Conservation (phyloP, 2,329 filamentous ascomycete species). For the Microdochium trichocladiopsis region DNA sequence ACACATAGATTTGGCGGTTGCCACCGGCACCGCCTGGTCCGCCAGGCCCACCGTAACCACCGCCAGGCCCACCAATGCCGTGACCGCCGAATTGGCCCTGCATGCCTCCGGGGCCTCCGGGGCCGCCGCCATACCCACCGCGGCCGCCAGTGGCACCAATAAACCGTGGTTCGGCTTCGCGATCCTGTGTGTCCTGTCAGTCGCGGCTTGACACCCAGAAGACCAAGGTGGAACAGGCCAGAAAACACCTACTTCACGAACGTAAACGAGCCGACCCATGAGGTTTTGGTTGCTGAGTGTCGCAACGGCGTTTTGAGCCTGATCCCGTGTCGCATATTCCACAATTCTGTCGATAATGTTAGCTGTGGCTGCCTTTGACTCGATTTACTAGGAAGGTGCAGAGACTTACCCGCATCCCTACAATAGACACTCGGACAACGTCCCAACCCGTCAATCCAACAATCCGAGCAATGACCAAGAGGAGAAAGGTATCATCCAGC, state of each 20-base stretch:
- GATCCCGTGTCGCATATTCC: slow-evolving; percentile 99
- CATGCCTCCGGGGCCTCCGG: slow-evolving; percentile 28
- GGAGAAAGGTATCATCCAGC: slow-evolving; percentile 56
- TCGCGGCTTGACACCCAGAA: slow-evolving; percentile 2
- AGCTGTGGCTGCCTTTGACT: slow-evolving; percentile 13
- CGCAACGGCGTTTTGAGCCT: slow-evolving; percentile 95
- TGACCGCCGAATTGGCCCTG: slow-evolving; percentile 47
- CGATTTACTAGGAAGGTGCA: neutral
- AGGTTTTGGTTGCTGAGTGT: slow-evolving; percentile 98
- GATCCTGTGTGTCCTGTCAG: slow-evolving; percentile 55
- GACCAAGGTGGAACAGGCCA: neutral
- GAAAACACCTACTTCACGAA: slow-evolving; percentile 70
- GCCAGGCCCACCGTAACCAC: slow-evolving; percentile 36
- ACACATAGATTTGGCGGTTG: slow-evolving; percentile 90
- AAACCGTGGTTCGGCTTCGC: slow-evolving; percentile 96
- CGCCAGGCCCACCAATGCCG: slow-evolving; percentile 43
- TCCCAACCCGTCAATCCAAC: slow-evolving; percentile 99
- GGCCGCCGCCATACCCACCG: slow-evolving; percentile 44
- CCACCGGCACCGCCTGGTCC: slow-evolving; percentile 45
- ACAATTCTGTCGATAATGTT: slow-evolving; percentile 68
- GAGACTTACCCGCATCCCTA: slow-evolving; percentile 98
- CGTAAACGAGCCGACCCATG: slow-evolving; percentile 97
- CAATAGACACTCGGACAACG: slow-evolving; percentile 75
- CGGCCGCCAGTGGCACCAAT: slow-evolving; percentile 62
- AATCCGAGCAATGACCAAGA: slow-evolving; percentile 68